A percentile compares a stretch with the other conserved stretches of the same genome.
These are phyloP conservation scores for Rubroshorea leprosula DNA, from an alignment of 345 rosid genomes.

Conservation along the genomic window DNA sequence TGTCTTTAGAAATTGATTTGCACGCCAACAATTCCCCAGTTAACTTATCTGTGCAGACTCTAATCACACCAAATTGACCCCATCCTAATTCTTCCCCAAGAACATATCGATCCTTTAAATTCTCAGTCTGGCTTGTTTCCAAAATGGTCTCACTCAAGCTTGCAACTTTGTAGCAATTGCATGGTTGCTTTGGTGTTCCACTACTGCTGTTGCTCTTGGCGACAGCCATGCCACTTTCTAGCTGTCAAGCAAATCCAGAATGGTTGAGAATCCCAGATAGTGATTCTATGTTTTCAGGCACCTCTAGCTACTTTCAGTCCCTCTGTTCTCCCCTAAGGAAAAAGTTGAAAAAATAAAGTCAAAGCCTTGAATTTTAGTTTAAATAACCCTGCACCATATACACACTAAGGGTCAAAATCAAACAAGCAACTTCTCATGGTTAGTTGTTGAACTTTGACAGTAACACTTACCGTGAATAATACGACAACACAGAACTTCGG, in stretches of 20 bases:
- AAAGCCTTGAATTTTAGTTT: constrained; percentile 8
- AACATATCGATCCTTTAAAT: constrained; percentile 41
- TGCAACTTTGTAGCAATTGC: constrained; percentile 36
- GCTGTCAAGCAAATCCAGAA: constrained; percentile 18
- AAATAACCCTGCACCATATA: constrained; percentile 11
- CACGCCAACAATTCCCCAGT: constrained; percentile 58
- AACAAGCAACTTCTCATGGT: constrained; percentile 15
- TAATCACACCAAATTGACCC: constrained; percentile 70
- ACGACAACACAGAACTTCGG: background rate
- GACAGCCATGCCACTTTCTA: constrained; percentile 48
- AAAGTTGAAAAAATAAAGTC: constrained; percentile 4
- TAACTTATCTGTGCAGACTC: constrained; percentile 51
- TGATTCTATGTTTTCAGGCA: background rate
- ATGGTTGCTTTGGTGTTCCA: constrained; percentile 28
- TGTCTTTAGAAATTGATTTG: constrained; percentile 59
- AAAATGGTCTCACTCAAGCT: constrained; percentile 41
- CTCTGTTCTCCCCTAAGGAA: background rate
- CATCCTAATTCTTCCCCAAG: constrained; percentile 61
- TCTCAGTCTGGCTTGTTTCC: constrained; percentile 39
- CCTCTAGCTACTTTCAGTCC: background rate
- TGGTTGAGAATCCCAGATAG: constrained; percentile 5
- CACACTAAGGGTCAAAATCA: constrained; percentile 17
- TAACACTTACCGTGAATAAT: constrained; percentile 6
- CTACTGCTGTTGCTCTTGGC: constrained; percentile 32
- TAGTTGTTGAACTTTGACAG: constrained; percentile 12